Evolutionary conservation across 2,329 filamentous ascomycete genomes (phyloP).

Genomic region (Mycocentrospora acerina): DNA sequence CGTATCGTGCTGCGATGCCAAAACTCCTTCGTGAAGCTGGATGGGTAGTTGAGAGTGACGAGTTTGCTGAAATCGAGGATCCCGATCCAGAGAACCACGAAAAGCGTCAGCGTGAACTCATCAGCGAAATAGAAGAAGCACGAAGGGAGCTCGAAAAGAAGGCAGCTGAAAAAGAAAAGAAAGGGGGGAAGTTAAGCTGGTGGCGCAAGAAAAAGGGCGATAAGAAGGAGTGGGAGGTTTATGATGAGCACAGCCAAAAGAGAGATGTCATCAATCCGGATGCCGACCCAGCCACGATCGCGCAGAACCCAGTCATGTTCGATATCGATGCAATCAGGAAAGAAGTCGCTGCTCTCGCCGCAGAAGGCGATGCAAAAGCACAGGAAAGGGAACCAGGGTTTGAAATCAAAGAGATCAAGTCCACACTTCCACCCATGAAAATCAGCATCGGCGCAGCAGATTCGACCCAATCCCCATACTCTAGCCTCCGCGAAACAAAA

Average conservation of each 20-base stretch:
- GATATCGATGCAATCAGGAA: constrained; percentile 88
- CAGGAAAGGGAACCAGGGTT: constrained; percentile 41
- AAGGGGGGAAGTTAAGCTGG: constrained; percentile 61
- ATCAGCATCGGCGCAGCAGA: constrained; percentile 51
- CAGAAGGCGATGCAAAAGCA: constrained; percentile 52
- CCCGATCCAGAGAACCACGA: constrained; percentile 93
- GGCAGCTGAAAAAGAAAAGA: constrained; percentile 58
- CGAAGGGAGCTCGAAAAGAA: constrained; percentile 82
- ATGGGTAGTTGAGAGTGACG: constrained; percentile 88
- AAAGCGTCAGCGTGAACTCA: constrained; percentile 84
- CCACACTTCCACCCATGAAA: constrained; percentile 87
- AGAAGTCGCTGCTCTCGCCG: constrained; percentile 70
- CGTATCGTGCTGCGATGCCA: constrained; percentile 92
- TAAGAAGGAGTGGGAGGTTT: constrained; percentile 92
- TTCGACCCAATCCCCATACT: constrained; percentile 18
- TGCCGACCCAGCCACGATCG: constrained; percentile 51
- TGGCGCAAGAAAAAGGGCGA: constrained; percentile 81
- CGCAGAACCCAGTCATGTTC: constrained; percentile 72
- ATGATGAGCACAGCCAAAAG: constrained; percentile 67
- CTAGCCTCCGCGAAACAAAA: constrained; percentile 43
- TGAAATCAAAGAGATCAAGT: constrained; percentile 78
- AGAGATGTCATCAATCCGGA: constrained; percentile 37
- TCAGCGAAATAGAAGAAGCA: constrained; percentile 95
- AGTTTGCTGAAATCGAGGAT: constrained; percentile 96
- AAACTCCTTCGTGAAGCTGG: constrained; percentile 81